Evolutionary conservation across 2,329 filamentous ascomycete genomes (phyloP).

Genomic region (Seiridium cupressi): DNA sequence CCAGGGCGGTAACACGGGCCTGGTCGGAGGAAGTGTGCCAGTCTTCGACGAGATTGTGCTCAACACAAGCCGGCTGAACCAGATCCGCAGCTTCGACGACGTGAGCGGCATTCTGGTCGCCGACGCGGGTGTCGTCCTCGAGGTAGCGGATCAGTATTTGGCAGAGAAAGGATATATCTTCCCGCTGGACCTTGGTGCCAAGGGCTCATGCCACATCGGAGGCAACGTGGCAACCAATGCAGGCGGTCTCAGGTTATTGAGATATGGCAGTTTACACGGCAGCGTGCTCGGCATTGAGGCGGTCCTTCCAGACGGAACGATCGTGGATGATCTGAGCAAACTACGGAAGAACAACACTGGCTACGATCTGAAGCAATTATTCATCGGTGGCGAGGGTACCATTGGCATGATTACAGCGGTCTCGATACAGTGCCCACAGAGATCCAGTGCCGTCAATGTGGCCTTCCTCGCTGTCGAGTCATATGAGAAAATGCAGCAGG

Average conservation of each 20-base stretch:
- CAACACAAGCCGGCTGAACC: constrained; percentile 86
- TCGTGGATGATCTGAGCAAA: constrained; percentile 83
- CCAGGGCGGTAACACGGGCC: constrained; percentile 93
- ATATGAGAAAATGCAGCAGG: constrained; percentile 82
- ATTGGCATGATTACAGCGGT: constrained; percentile 91
- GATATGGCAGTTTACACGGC: constrained; percentile 93
- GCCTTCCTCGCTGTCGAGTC: constrained; percentile 90
- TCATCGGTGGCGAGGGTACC: constrained; percentile 93
- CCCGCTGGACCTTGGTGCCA: constrained; percentile 94
- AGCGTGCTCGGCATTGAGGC: constrained; percentile 90
- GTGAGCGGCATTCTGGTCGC: constrained; percentile 87
- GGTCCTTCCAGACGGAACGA: constrained; percentile 88
- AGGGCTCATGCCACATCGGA: constrained; percentile 94
- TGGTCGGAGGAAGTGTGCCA: constrained; percentile 92
- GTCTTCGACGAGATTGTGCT: constrained; percentile 98
- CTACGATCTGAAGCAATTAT: constrained; percentile 75
- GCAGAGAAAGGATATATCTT: constrained; percentile 85
- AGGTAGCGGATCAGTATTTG: constrained; percentile 82
- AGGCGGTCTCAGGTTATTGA: constrained; percentile 81
- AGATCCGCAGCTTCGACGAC: constrained; percentile 87
- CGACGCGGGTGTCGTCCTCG: constrained; percentile 88
- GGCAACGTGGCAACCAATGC: constrained; percentile 97
- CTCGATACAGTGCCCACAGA: constrained; percentile 84
- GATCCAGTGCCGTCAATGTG: constrained; percentile 86
- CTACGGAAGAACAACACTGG: constrained; percentile 98